Percentiles rank a stretch among this genome's conserved stretches.
Conservation (phyloP, 305 asterid species). For the Withania somnifera region DNA sequence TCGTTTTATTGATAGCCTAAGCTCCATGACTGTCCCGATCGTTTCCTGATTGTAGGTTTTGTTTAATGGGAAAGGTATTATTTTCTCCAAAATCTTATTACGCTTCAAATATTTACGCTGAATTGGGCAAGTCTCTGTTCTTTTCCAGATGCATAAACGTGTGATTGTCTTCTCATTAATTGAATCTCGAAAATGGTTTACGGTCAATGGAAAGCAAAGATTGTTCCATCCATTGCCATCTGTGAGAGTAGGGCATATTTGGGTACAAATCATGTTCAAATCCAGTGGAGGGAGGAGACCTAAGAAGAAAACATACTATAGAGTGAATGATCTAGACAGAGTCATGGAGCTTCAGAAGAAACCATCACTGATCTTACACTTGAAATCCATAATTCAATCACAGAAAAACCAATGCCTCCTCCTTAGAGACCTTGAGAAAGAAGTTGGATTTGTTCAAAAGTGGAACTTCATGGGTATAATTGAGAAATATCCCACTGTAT, state of each 20-base stretch:
- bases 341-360: constrained; percentile 86
- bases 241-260: constrained; percentile 14
- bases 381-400: constrained; percentile 62
- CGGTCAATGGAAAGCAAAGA: not conserved
- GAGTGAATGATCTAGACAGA: constrained; percentile 71
- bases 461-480: constrained; percentile 84
- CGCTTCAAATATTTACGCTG: not conserved
- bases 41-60: not conserved
- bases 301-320: constrained; percentile 68
- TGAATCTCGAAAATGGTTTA: not conserved
- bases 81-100: not conserved
- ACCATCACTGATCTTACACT: constrained; percentile 54
- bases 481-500: constrained; percentile 66
- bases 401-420: constrained; percentile 46
- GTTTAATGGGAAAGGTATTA: not conserved
- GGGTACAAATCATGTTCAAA: constrained; percentile 42
- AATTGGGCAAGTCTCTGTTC: not conserved
- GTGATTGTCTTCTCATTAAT: not conserved
- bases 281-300: constrained; percentile 64
- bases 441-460: constrained; percentile 86
- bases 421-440: constrained; percentile 89
- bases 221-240: not conserved
- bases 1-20: not conserved
- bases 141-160: not conserved
- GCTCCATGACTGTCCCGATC: not conserved